A percentile compares a stretch with the other conserved stretches of the same genome.
phyloP scores from a whole-genome alignment of 768 basidiomycete genomes.

The Termitomyces titanicus region DNA sequence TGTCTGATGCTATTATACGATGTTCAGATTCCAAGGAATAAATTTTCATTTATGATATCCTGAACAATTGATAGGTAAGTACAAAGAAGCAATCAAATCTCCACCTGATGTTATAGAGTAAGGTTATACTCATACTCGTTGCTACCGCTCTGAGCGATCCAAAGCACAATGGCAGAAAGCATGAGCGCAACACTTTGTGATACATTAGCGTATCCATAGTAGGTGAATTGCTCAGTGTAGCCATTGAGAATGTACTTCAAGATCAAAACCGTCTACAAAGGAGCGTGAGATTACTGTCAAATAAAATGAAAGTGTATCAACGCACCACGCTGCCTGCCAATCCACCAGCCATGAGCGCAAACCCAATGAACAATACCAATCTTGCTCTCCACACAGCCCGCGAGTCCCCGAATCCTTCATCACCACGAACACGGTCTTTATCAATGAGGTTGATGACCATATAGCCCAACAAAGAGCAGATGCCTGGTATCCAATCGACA shows the following conservation, averaged over 20 bases:
- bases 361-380: constrained; percentile 89
- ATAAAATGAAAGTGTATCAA: constrained; percentile 12
- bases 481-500: constrained; percentile 96
- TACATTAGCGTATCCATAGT: constrained; percentile 96
- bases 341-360: constrained; percentile 97
- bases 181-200: constrained; percentile 85
- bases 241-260: constrained; percentile 83
- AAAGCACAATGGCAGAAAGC: constrained; percentile 83
- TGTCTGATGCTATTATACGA: no score
- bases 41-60: neutral
- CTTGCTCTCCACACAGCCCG: constrained; percentile 89
- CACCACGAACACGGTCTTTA: constrained; percentile 81
- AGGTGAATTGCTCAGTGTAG: constrained; percentile 73
- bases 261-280: constrained; percentile 72
- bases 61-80: neutral
- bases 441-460: constrained; percentile 92
- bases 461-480: constrained; percentile 90
- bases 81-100: neutral
- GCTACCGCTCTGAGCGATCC: constrained; percentile 84
- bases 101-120: constrained; percentile 44
- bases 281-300: neutral
- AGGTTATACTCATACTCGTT: constrained; percentile 94
- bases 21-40: neutral
- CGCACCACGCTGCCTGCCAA: constrained; percentile 94
- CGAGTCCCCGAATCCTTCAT: constrained; percentile 78